These are phyloP conservation scores for Russula olivacea DNA, from an alignment of 768 basidiomycete genomes.

Conservation along the genomic window DNA sequence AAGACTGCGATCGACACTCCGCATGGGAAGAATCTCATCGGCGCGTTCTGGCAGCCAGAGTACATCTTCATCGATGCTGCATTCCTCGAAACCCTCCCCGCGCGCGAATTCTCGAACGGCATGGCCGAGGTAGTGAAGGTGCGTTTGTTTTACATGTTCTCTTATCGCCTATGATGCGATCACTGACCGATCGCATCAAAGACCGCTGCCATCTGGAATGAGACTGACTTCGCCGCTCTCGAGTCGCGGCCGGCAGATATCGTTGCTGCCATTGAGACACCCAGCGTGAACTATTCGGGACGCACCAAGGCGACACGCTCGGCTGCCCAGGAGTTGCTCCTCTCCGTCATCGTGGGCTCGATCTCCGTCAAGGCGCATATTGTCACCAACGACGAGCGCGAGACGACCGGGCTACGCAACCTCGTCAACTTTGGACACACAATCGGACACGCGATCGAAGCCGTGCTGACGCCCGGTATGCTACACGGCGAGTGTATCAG, in stretches of 20 bases:
- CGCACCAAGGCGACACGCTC: conserved; percentile 62
- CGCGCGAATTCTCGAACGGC: conserved; percentile 94
- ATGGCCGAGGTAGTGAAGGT: conserved; percentile 99
- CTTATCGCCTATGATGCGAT: background rate
- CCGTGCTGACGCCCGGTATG: conserved; percentile 85
- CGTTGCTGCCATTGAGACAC: conserved; percentile 74
- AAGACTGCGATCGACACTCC: conserved; percentile 99
- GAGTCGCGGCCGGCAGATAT: conserved; percentile 85
- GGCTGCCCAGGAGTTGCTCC: conserved; percentile 71
- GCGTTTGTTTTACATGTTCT: conserved; percentile 1
- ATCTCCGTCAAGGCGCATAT: conserved; percentile 96
- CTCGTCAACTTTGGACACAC: conserved; percentile 99
- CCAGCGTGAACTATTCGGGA: conserved; percentile 52
- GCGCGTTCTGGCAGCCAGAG: conserved; percentile 97
- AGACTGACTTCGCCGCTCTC: conserved; percentile 78
- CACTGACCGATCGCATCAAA: conserved; percentile 31
- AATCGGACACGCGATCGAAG: conserved; percentile 98
- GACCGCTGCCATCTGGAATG: conserved; percentile 99
- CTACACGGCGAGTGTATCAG: conserved; percentile 96
- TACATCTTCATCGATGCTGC: conserved; percentile 97
- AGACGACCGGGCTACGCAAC: conserved; percentile 87
- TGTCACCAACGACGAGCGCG: conserved; percentile 93
- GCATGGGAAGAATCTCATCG: conserved; percentile 96
- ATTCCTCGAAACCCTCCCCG: conserved; percentile 88
- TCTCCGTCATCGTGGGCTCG: conserved; percentile 87